Evolutionary conservation across 1,139 yeast species (phyloP).

Genomic region (Hyphopichia wangnamkhiaoensis): DNA sequence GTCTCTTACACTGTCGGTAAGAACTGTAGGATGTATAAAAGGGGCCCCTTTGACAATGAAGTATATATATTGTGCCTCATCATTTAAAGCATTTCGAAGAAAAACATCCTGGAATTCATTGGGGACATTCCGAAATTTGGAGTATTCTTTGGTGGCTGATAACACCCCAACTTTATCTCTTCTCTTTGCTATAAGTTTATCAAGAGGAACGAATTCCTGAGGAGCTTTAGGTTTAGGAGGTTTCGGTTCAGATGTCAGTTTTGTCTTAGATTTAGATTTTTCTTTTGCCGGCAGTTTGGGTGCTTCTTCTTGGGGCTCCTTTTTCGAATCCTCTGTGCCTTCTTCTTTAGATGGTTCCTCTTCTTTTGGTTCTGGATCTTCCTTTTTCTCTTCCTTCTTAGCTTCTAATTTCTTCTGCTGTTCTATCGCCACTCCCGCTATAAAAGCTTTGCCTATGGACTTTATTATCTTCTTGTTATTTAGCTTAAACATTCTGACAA

Average conservation of each 20-base stretch:
- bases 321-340: background rate
- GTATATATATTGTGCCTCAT: conserved; percentile 3
- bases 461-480: conserved; percentile 2
- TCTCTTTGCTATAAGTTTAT: background rate
- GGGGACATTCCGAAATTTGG: conserved; percentile 1
- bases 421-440: background rate
- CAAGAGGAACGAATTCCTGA: conserved; percentile 3
- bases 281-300: background rate
- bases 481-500: background rate
- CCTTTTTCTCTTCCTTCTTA: background rate
- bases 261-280: background rate
- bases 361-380: background rate
- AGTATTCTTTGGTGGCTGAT: conserved; percentile 4
- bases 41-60: conserved; percentile 3
- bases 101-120: conserved; percentile 1
- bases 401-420: background rate
- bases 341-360: background rate
- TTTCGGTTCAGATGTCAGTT: conserved; percentile 1
- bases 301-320: background rate
- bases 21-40: conserved; percentile 1
- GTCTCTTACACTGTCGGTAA: conserved; percentile 2
- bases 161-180: conserved; percentile 1
- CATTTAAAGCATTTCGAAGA: conserved; percentile 4
- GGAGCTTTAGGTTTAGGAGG: background rate
- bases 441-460: conserved; percentile 4